phyloP scores from a whole-genome alignment of 2,329 filamentous ascomycete genomes.

The Pezicula neosporulosa region DNA sequence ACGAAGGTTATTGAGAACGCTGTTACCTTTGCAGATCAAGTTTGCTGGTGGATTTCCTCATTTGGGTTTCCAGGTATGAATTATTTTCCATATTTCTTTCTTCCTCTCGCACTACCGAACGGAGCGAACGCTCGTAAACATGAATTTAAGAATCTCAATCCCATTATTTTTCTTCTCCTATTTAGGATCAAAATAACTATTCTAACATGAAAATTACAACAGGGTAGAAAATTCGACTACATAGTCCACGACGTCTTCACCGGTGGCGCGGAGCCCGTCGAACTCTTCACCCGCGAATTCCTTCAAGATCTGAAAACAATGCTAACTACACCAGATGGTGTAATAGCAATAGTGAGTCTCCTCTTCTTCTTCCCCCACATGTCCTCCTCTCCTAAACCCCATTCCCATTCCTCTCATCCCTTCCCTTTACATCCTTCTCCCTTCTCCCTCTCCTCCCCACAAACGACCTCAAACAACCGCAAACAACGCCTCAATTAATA shows the following conservation, averaged over 20 bases:
- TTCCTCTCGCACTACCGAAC: no score
- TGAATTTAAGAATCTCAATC: no score
- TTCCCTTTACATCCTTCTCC: conserved; percentile 11
- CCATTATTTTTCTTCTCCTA: no score
- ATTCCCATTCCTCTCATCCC: neutral
- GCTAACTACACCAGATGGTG: conserved; percentile 73
- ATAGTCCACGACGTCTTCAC: conserved; percentile 98
- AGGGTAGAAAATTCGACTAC: conserved; percentile 67
- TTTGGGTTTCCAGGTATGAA: neutral
- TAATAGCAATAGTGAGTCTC: conserved; percentile 76
- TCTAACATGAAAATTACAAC: neutral
- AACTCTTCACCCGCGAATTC: conserved; percentile 86
- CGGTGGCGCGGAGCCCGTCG: conserved; percentile 85
- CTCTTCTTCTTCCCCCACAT: neutral
- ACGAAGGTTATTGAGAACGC: conserved; percentile 81
- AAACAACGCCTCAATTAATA: no score
- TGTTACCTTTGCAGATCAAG: conserved; percentile 57
- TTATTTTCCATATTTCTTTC: no score
- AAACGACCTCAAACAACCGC: no score
- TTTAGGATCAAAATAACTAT: no score
- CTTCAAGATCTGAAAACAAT: conserved; percentile 66
- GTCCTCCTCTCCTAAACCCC: neutral
- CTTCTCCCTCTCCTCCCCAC: no score
- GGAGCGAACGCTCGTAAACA: no score
- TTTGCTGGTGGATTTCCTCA: conserved; percentile 34